A percentile compares a stretch with the other conserved stretches of the same genome.
These are phyloP conservation scores for Nakaseomyces bracarensis DNA, from an alignment of 1,139 yeast genomes.

Conservation along the genomic window DNA sequence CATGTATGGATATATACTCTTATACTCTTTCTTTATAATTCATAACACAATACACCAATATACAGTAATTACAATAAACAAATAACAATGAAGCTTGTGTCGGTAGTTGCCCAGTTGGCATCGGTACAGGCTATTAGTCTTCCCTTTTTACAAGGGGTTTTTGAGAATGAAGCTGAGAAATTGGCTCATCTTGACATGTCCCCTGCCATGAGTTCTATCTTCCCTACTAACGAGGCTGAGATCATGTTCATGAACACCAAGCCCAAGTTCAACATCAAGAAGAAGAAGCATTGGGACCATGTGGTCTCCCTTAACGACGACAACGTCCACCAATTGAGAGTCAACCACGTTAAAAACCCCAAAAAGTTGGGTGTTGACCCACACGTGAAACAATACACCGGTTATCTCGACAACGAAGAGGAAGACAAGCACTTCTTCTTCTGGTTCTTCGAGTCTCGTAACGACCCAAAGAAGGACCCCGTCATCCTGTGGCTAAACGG, in stretches of 20 bases:
- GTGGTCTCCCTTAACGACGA: constrained; percentile 40
- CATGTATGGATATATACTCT: too few species aligned
- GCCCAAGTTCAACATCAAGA: neutral
- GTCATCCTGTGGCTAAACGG: constrained; percentile 83
- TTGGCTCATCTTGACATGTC: neutral
- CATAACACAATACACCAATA: too few species aligned
- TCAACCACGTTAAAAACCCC: constrained; percentile 44
- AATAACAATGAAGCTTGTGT: neutral
- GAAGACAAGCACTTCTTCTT: constrained; percentile 78
- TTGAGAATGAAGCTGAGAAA: neutral
- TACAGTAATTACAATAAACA: neutral
- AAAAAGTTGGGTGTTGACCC: constrained; percentile 62
- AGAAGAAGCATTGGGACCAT: constrained; percentile 44
- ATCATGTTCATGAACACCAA: neutral
- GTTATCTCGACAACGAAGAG: constrained; percentile 68
- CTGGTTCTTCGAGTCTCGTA: constrained; percentile 86
- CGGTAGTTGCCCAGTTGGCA: neutral
- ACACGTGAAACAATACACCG: constrained; percentile 70
- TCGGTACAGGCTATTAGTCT: neutral
- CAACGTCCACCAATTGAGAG: constrained; percentile 51
- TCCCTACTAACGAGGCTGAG: neutral
- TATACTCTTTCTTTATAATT: too few species aligned
- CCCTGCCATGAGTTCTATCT: constrained; percentile 16
- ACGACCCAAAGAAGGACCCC: constrained; percentile 81
- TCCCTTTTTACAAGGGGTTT: neutral